Evolutionary conservation across 2,329 filamentous ascomycete genomes (phyloP).

Genomic region (Epichloe coenophiala): DNA sequence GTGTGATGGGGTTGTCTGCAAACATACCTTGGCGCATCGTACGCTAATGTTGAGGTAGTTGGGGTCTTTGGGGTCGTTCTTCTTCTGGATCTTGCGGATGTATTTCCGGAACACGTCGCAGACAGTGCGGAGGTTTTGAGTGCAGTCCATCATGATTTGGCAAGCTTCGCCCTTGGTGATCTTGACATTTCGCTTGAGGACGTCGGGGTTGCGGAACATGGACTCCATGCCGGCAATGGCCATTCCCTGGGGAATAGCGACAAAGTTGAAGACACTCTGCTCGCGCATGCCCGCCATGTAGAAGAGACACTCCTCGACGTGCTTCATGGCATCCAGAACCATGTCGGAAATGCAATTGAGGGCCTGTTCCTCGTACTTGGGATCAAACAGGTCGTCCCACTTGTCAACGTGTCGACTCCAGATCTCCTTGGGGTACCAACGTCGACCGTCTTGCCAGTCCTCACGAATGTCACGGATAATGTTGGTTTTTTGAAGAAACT

Average conservation of each 20-base stretch:
- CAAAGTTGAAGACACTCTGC: slow-evolving; percentile 98
- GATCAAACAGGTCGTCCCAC: slow-evolving; percentile 82
- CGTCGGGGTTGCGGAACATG: slow-evolving; percentile 78
- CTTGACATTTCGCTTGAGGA: slow-evolving; percentile 84
- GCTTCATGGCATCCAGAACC: slow-evolving; percentile 77
- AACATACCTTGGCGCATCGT: slow-evolving; percentile 64
- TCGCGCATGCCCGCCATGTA: slow-evolving; percentile 92
- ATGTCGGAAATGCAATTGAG: slow-evolving; percentile 84
- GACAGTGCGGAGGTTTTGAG: slow-evolving; percentile 72
- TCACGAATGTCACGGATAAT: slow-evolving; percentile 94
- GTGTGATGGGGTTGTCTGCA: background rate
- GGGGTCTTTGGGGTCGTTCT: slow-evolving; percentile 87
- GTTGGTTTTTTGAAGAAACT: slow-evolving; percentile 98
- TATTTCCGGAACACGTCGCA: slow-evolving; percentile 75
- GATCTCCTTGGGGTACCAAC: slow-evolving; percentile 92
- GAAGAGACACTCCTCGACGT: slow-evolving; percentile 88
- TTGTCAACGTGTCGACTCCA: slow-evolving; percentile 91
- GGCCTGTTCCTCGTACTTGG: slow-evolving; percentile 62
- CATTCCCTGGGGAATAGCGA: slow-evolving; percentile 93
- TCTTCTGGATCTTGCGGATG: slow-evolving; percentile 70
- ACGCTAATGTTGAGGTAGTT: slow-evolving; percentile 87
- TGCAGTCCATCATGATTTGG: slow-evolving; percentile 80
- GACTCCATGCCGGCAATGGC: slow-evolving; percentile 88
- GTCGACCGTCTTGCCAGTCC: slow-evolving; percentile 73
- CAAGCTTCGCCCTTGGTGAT: slow-evolving; percentile 94